Evolutionary conservation across 1,284 basidiomycete species (phyloP).

Genomic region (Fomitopsis betulina): DNA sequence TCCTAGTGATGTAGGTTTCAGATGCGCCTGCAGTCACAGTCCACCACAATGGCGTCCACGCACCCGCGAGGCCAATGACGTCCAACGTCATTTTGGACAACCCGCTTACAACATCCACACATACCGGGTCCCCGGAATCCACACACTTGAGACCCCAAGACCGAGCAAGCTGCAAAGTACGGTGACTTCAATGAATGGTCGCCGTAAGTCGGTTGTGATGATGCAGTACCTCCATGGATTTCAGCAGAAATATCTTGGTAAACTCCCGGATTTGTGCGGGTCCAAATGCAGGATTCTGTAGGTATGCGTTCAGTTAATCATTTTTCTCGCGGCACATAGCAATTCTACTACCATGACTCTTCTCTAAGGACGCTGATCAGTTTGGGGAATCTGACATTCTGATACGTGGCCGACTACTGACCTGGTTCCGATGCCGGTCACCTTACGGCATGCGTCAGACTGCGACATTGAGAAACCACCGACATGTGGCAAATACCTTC

Average conservation of each 20-base stretch:
- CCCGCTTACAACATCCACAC: constrained; percentile 37
- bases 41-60: background rate
- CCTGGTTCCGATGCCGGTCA: constrained; percentile 7
- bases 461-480: background rate
- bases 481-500: constrained; percentile 2
- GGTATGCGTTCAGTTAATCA: background rate
- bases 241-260: constrained; percentile 49
- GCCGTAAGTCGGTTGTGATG: background rate
- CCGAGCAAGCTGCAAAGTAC: constrained; percentile 23
- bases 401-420: background rate
- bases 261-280: constrained; percentile 49
- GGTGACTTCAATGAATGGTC: no score
- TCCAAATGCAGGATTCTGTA: constrained; percentile 58
- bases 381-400: background rate
- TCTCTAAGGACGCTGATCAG: constrained; percentile 16
- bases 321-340: background rate
- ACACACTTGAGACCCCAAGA: constrained; percentile 16
- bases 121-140: constrained; percentile 6
- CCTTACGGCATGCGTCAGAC: background rate
- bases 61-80: constrained; percentile 46
- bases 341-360: constrained; percentile 24
- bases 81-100: constrained; percentile 44
- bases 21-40: no score
- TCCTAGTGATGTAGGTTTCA: constrained; percentile 17
- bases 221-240: constrained; percentile 39